phyloP scores from a whole-genome alignment of 257 asterid species.

The Nicotiana obtusifolia region DNA sequence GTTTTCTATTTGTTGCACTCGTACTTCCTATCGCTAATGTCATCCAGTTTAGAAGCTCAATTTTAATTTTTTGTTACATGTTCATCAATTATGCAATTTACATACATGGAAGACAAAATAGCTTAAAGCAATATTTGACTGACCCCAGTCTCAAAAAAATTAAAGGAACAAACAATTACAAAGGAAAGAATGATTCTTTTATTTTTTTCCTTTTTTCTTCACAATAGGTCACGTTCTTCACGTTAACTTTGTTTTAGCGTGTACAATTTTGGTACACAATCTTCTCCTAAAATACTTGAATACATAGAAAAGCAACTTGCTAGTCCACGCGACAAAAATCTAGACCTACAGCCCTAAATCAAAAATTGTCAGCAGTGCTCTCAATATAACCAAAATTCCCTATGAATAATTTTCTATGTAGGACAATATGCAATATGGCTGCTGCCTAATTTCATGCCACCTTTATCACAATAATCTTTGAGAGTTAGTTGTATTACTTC shows the following conservation, averaged over 20 bases:
- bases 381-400: too few relatives aligned
- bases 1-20: too few relatives aligned
- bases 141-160: too few relatives aligned
- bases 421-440: not conserved
- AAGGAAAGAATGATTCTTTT: not conserved
- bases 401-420: not conserved
- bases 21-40: too few relatives aligned
- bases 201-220: too few relatives aligned
- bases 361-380: not conserved
- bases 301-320: not conserved
- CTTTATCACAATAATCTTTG: not conserved
- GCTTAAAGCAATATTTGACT: too few relatives aligned
- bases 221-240: too few relatives aligned
- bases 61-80: not conserved
- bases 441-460: not conserved
- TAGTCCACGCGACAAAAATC: too few relatives aligned
- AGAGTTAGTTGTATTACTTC: not conserved
- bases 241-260: not conserved
- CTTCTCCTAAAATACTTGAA: not conserved
- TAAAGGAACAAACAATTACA: not conserved
- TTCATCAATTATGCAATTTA: too few relatives aligned
- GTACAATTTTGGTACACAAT: not conserved
- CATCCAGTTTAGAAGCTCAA: too few relatives aligned
- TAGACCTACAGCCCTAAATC: not conserved
- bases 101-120: not conserved